Conservation (phyloP, 768 basidiomycete genomes). For the Termitomyces titanicus region DNA sequence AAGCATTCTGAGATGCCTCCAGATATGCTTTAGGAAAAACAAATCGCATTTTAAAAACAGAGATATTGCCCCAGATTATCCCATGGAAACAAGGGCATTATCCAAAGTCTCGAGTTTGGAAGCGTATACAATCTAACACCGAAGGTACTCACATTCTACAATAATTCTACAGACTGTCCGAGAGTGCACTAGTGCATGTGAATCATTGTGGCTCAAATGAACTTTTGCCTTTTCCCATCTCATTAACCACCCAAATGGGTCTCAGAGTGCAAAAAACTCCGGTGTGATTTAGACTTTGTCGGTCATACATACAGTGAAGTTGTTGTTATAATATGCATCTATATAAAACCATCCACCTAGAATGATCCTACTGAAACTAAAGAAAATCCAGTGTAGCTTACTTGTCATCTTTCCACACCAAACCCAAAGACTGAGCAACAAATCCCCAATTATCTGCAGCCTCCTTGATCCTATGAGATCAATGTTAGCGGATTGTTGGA, state of each 20-base stretch:
- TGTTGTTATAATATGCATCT: neutral
- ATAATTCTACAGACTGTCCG: neutral
- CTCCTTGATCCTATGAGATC: too few relatives aligned
- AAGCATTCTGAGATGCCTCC: constrained; percentile 59
- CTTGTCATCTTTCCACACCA: constrained; percentile 32
- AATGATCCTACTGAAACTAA: constrained; percentile 7
- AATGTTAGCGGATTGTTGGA: too few relatives aligned
- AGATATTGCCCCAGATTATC: constrained; percentile 42
- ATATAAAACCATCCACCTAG: constrained; percentile 1
- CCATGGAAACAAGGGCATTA: neutral
- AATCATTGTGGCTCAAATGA: neutral
- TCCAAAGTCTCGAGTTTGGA: neutral
- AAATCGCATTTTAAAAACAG: too few relatives aligned
- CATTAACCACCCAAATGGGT: neutral
- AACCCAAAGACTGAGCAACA: constrained; percentile 61
- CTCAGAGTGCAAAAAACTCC: neutral
- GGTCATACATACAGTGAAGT: neutral
- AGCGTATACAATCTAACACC: too few relatives aligned
- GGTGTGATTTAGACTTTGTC: neutral
- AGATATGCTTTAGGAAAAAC: too few relatives aligned
- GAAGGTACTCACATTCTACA: too few relatives aligned
- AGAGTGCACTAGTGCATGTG: neutral
- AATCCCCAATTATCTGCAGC: constrained; percentile 78
- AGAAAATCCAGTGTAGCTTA: constrained; percentile 14
- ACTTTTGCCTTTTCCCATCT: neutral